Base-by-base conservation (phyloP, 371 early-diverging fungal genomes). In the Mucor mucedo region DNA sequence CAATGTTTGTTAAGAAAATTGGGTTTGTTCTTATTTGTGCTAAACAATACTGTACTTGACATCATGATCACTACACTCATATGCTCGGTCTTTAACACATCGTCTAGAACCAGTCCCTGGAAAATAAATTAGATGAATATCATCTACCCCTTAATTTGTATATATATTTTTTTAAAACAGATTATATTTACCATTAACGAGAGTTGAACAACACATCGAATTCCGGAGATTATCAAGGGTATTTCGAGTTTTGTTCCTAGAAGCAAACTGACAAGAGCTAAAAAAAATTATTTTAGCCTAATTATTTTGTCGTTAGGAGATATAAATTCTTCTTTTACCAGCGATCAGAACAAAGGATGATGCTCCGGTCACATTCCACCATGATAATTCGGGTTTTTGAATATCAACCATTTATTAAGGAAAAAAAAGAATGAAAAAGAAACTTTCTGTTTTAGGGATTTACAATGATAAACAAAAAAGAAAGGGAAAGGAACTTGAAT, bases 171-270 rank as follows among this genome's bases (percentile, higher is more conserved):
- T 49, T 21, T 21, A 29, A 9, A 50, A 30, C 11, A 29, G 30
- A 28, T 27, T 38, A 57, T 8, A 35, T 27, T 40, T 73, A 81
- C 82, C 77, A 78, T 81, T 41, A 81, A 47, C 11, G 79, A 72
- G 10, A 81, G 56, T 56, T 81, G 82, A 27, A 77, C 56, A 5
- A 81, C 77, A 65, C 82, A 81, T 60, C 82, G 66, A 44, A 78
- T 52, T 9, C 74, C 72, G 4, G 79, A 71, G 32, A 78, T 60
- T 11, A 81, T 69, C 3, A 81, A 53, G 2, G 78, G 72, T 9
- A 73, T 8, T 61, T 81, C 82, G 14, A 81, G 50, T 44, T 75
- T 69, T 39, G 66, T 63, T n/a, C 80, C 77, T 28, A 80, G 50
- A 8, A 57, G 41, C 45, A 73, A 47, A 49, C 80, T 80, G 44